Evolutionary conservation across 495 filamentous ascomycete species (phyloP).

Genomic region (Penicillium egyptiacum): DNA sequence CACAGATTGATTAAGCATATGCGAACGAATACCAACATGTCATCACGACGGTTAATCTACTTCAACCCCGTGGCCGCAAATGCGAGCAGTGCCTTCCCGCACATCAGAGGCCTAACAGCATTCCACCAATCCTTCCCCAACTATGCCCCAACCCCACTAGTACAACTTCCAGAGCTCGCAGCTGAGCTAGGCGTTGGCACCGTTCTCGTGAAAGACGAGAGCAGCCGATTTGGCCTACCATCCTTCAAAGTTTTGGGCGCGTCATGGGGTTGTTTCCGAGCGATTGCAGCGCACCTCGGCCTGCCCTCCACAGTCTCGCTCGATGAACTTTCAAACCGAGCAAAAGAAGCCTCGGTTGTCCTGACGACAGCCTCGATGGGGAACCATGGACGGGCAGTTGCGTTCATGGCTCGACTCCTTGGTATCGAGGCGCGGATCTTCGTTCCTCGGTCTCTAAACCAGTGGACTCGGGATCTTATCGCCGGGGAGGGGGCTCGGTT

Average conservation of each 20-base stretch:
- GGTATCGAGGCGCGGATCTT: conserved; percentile 52
- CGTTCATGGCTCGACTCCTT: conserved; percentile 60
- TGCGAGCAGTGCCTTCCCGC: conserved; percentile 18
- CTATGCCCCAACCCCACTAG: conserved; percentile 51
- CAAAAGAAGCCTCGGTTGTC: conserved; percentile 29
- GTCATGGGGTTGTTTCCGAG: conserved; percentile 66
- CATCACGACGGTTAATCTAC: conserved; percentile 30
- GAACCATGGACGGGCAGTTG: conserved; percentile 71
- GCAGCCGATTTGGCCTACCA: conserved; percentile 59
- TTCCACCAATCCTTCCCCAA: conserved; percentile 56
- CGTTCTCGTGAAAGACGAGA: conserved; percentile 62
- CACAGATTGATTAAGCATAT: neutral
- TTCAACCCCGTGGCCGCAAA: conserved; percentile 30
- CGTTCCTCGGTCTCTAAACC: conserved; percentile 55
- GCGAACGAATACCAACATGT: conserved; percentile 12
- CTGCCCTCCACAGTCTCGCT: conserved; percentile 39
- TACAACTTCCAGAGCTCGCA: conserved; percentile 52
- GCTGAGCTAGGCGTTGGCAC: conserved; percentile 52
- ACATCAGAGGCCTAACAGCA: conserved; percentile 18
- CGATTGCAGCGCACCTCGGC: conserved; percentile 43
- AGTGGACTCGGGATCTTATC: conserved; percentile 53
- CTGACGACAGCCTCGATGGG: conserved; percentile 64
- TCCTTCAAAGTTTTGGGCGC: conserved; percentile 78
- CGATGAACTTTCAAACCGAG: conserved; percentile 38
- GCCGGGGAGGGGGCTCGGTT: conserved; percentile 57